A percentile compares a stretch with the other conserved stretches of the same genome.
phyloP scores from a whole-genome alignment of 208 protist species.

The Trypanosoma brucei region DNA sequence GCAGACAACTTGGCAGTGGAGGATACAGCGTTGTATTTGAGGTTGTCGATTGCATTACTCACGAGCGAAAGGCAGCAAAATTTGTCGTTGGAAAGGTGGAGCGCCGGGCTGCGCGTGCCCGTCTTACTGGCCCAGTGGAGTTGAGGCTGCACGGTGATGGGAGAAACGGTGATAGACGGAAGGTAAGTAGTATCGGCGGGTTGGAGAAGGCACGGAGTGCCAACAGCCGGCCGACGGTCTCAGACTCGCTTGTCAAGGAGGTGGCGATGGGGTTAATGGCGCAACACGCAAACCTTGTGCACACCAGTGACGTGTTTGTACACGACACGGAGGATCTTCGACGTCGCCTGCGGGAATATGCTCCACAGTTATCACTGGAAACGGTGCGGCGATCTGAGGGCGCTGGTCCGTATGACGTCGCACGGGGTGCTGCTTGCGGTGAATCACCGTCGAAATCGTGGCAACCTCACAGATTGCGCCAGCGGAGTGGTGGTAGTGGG shows the following conservation, averaged over 20 bases:
- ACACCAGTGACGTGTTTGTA: conserved; percentile 20
- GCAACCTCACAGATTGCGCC: not conserved
- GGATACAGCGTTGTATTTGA: conserved; percentile 22
- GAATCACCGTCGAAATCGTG: not conserved
- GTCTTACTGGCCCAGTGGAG: not conserved
- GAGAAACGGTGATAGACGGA: not conserved
- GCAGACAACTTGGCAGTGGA: conserved; percentile 6
- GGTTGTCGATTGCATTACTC: conserved; percentile 14
- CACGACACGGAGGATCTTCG: conserved; percentile 9
- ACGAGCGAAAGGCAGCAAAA: conserved; percentile 18
- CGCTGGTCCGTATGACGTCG: not conserved
- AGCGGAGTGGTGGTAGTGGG: not conserved
- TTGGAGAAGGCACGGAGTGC: not conserved
- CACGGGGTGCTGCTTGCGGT: not conserved
- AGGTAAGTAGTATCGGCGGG: not conserved
- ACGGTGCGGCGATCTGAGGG: not conserved
- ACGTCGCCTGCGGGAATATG: conserved; percentile 5
- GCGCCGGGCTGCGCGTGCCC: not conserved
- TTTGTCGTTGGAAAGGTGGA: conserved; percentile 11
- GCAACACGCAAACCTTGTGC: conserved; percentile 19
- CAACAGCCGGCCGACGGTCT: not conserved
- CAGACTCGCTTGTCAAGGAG: conserved; percentile 19
- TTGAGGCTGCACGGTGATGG: not conserved
- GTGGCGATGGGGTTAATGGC: conserved; percentile 12
- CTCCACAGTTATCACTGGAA: not conserved